These are phyloP conservation scores for Globisporangium recalcitrans DNA, from an alignment of 352 stramenopile genomes.

Conservation along the genomic window DNA sequence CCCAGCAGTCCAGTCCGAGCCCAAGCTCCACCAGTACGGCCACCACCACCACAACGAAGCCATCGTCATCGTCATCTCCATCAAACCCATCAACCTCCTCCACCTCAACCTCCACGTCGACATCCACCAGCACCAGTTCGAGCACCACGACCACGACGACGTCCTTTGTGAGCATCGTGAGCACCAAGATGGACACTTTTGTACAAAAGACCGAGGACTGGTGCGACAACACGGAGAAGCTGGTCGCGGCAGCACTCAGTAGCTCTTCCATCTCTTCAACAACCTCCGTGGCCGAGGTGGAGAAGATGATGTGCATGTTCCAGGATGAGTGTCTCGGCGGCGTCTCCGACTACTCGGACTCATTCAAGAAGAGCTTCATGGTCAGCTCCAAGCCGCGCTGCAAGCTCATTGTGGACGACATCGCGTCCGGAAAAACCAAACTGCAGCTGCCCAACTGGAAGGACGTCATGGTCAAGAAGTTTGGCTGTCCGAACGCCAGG, in stretches of 20 bases:
- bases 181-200: background rate
- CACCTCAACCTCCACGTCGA: slow-evolving; percentile 4
- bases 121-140: background rate
- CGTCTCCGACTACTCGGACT: slow-evolving; percentile 30
- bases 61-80: background rate
- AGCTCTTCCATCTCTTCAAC: background rate
- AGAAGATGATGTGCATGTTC: slow-evolving; percentile 48
- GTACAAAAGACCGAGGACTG: slow-evolving; percentile 10
- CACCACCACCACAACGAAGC: slow-evolving; percentile 1
- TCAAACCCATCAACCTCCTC: background rate
- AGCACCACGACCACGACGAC: background rate
- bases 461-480: slow-evolving; percentile 30
- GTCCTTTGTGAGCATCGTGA: slow-evolving; percentile 9
- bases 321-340: slow-evolving; percentile 47
- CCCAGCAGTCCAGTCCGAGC: background rate
- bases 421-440: slow-evolving; percentile 26
- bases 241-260: background rate
- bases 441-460: slow-evolving; percentile 28
- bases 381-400: slow-evolving; percentile 31
- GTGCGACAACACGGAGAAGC: slow-evolving; percentile 11
- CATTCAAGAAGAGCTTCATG: slow-evolving; percentile 42
- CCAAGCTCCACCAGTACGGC: slow-evolving; percentile 10
- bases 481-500: slow-evolving; percentile 34
- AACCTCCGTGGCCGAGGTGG: slow-evolving; percentile 28
- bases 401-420: slow-evolving; percentile 42